Percentiles rank a stretch among this genome's conserved stretches.
Evolutionary conservation across 176 grass and related monocot species (phyloP).

Genomic region (Oryza nivara): DNA sequence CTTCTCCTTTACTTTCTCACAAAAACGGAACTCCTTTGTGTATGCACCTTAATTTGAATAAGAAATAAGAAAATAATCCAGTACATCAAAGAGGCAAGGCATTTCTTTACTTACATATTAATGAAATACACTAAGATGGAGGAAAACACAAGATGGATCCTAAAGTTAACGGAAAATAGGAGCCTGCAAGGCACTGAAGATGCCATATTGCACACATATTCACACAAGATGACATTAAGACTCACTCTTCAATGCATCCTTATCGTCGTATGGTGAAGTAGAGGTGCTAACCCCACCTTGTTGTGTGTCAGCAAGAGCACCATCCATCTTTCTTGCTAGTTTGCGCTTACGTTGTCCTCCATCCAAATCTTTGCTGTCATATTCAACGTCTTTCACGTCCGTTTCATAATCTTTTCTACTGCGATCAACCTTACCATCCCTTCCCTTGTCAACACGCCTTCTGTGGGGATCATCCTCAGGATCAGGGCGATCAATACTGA

Average conservation of each 20-base stretch:
- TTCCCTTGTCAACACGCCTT: conserved; percentile 52
- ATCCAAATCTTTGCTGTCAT: conserved; percentile 50
- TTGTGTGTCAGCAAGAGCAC: conserved; percentile 23
- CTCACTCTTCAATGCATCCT: conserved; percentile 76
- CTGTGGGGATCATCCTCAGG: conserved; percentile 54
- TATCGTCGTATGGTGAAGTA: conserved; percentile 64
- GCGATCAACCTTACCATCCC: conserved; percentile 55
- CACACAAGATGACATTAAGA: neutral
- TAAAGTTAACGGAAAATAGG: conserved; percentile 15
- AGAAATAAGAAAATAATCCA: conserved; percentile 6
- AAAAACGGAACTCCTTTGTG: conserved; percentile 70
- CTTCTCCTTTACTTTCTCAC: conserved; percentile 81
- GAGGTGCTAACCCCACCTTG: conserved; percentile 51
- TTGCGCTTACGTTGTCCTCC: conserved; percentile 39
- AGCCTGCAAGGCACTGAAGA: conserved; percentile 13
- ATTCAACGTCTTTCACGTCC: conserved; percentile 66
- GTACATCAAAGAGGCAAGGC: conserved; percentile 4
- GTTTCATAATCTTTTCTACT: conserved; percentile 53
- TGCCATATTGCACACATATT: conserved; percentile 8
- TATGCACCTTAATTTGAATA: conserved; percentile 55
- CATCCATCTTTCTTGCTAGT: conserved; percentile 40
- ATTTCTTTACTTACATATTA: neutral
- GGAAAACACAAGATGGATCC: conserved; percentile 25
- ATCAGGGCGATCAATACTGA: conserved; percentile 65
- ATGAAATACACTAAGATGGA: neutral